phyloP scores from a whole-genome alignment of 305 asterid genomes.

The Fraxinus xanthoxyloides region DNA sequence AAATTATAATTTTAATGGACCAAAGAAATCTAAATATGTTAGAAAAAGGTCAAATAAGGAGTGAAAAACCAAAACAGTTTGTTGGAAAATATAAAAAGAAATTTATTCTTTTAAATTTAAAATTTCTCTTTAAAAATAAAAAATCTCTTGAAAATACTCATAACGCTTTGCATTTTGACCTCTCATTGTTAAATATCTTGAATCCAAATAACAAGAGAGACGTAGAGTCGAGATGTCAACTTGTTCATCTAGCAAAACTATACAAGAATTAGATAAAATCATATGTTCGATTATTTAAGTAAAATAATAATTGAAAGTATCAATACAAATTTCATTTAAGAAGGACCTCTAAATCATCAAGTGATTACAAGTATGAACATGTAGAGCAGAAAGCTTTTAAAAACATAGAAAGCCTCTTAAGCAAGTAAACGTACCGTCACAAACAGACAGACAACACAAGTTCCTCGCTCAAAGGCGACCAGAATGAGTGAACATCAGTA shows the following conservation, averaged over 20 bases:
- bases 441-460: not conserved
- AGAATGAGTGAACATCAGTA: not conserved
- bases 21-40: too few species aligned
- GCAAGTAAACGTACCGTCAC: not conserved
- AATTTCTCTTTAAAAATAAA: not conserved
- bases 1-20: too few species aligned
- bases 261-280: not conserved
- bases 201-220: not conserved
- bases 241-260: not conserved
- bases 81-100: too few species aligned
- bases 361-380: not conserved
- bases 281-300: not conserved
- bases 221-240: not conserved
- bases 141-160: not conserved
- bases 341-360: not conserved
- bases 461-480: not conserved
- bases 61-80: not conserved
- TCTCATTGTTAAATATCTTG: not conserved
- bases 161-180: too few species aligned
- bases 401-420: not conserved
- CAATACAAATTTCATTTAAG: not conserved
- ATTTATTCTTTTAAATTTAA: not conserved
- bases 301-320: not conserved
- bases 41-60: too few species aligned
- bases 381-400: not conserved